These are phyloP conservation scores for Turnera subulata DNA, from an alignment of 345 rosid genomes.

Conservation along the genomic window DNA sequence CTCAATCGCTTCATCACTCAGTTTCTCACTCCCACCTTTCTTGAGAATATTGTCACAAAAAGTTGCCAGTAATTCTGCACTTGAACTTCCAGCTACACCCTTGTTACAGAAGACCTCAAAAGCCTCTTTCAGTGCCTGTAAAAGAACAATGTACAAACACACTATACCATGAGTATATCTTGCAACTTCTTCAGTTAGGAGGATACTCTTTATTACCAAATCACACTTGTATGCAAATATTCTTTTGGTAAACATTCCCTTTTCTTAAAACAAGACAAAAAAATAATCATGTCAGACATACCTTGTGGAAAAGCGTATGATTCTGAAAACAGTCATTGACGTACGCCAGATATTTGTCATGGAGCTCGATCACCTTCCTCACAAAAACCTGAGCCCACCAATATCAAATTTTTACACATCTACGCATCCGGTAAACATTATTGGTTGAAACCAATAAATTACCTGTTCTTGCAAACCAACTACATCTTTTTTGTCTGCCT, in stretches of 20 bases:
- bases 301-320: slow-evolving; percentile 39
- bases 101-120: slow-evolving; percentile 38
- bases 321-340: slow-evolving; percentile 31
- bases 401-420: slow-evolving; percentile 1
- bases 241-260: too few species aligned
- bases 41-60: slow-evolving; percentile 40
- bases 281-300: slow-evolving; percentile 5
- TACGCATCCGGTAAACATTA: not conserved
- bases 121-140: slow-evolving; percentile 35
- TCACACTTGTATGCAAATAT: too few species aligned
- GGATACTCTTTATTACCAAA: too few species aligned
- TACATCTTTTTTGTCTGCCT: slow-evolving; percentile 24
- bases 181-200: too few species aligned
- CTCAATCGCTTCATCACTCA: slow-evolving; percentile 43
- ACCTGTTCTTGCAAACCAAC: slow-evolving; percentile 31
- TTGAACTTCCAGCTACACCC: slow-evolving; percentile 28
- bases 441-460: not conserved
- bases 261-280: too few species aligned
- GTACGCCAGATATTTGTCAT: slow-evolving; percentile 33
- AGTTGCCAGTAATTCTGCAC: slow-evolving; percentile 36
- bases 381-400: slow-evolving; percentile 28
- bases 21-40: slow-evolving; percentile 36
- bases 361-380: slow-evolving; percentile 38
- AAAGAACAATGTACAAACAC: slow-evolving; percentile 1
- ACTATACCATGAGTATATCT: not conserved